A percentile compares a stretch with the other conserved stretches of the same genome.
phyloP scores from a whole-genome alignment of 2,329 filamentous ascomycete species.

The Calonectria henricotiae region DNA sequence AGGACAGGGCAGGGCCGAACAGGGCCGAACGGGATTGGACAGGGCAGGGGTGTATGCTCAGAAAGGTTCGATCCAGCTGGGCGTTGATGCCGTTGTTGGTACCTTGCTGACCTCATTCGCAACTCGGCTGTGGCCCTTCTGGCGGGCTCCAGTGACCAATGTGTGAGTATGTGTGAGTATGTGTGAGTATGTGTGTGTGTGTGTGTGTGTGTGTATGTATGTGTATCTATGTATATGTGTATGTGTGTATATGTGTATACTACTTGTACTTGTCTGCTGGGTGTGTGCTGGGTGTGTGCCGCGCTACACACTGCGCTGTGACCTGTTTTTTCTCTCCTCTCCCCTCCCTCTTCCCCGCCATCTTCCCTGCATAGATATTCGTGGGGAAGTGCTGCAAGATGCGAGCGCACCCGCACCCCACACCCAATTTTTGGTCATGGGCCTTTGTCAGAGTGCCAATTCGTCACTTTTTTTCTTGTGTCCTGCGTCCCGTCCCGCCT shows the following conservation, averaged over 20 bases:
- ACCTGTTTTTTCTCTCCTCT: neutral
- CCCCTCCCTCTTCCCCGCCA: too few relatives aligned
- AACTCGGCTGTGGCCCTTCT: too few relatives aligned
- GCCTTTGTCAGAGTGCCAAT: slow-evolving; percentile 38
- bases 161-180: neutral
- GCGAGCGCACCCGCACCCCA: slow-evolving; percentile 20
- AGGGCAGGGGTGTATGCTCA: neutral
- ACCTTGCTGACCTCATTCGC: neutral
- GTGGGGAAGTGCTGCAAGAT: slow-evolving; percentile 33
- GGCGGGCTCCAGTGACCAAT: too few relatives aligned
- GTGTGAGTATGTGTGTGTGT: too few relatives aligned
- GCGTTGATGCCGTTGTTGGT: neutral
- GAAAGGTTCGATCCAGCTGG: neutral
- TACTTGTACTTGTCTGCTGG: neutral
- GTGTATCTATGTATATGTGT: too few relatives aligned
- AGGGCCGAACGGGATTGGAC: neutral
- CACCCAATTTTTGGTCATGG: slow-evolving; percentile 35
- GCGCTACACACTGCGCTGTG: too few relatives aligned
- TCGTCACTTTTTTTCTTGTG: slow-evolving; percentile 15
- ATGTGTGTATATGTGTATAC: neutral
- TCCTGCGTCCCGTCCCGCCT: neutral
- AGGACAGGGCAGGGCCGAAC: too few relatives aligned
- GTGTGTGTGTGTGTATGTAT: too few relatives aligned
- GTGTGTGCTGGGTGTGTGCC: neutral
- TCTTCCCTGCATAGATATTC: slow-evolving; percentile 18